phyloP scores from a whole-genome alignment of 352 stramenopile genomes.

The Globisporangium middletonii region DNA sequence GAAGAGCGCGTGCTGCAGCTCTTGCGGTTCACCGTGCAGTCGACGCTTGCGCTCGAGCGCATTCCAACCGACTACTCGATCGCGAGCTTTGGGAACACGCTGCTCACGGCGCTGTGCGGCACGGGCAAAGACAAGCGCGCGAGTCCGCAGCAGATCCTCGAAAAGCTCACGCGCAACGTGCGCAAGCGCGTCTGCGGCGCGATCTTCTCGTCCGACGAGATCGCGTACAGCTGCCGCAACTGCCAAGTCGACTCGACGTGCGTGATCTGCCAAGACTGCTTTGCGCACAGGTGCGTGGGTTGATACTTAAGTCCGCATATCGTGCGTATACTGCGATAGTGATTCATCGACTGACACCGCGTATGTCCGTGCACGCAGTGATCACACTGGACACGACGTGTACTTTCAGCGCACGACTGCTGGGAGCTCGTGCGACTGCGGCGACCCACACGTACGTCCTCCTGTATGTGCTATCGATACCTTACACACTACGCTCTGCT shows the following conservation, averaged over 20 bases:
- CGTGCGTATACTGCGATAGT: constrained; percentile 1
- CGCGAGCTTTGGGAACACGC: constrained; percentile 30
- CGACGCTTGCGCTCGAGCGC: constrained; percentile 24
- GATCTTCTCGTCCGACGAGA: constrained; percentile 83
- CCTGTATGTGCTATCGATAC: background rate
- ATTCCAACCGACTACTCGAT: constrained; percentile 14
- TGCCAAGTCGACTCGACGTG: constrained; percentile 83
- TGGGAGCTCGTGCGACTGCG: constrained; percentile 83
- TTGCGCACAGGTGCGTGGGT: constrained; percentile 54
- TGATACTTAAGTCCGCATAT: background rate
- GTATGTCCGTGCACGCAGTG: constrained; percentile 14
- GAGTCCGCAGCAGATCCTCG: constrained; percentile 45
- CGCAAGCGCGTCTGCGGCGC: constrained; percentile 75
- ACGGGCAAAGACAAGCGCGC: constrained; percentile 44
- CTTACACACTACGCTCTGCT: background rate
- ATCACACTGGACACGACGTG: constrained; percentile 77
- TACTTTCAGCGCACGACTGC: constrained; percentile 86
- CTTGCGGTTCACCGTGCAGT: constrained; percentile 41
- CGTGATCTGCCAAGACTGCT: constrained; percentile 85
- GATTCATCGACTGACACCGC: background rate
- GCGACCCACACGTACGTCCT: constrained; percentile 60
- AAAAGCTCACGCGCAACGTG: constrained; percentile 50
- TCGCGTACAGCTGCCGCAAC: constrained; percentile 85
- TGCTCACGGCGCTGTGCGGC: constrained; percentile 49
- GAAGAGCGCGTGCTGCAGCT: constrained; percentile 40